A percentile compares a stretch with the other conserved stretches of the same genome.
Evolutionary conservation across 2,329 filamentous ascomycete species (phyloP).

Genomic region (Botrytis sinoallii): DNA sequence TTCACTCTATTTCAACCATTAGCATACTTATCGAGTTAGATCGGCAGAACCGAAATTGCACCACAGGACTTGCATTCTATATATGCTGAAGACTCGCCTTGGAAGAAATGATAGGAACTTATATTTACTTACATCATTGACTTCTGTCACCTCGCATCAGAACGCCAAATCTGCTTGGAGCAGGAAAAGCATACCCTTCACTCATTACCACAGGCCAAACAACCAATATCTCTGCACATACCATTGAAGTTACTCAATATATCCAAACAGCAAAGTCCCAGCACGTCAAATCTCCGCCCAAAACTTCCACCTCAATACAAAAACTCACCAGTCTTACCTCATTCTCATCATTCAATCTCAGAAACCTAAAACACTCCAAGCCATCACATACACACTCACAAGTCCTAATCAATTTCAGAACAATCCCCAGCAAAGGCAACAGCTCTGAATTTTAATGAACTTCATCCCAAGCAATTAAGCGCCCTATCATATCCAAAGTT

Average conservation of each 20-base stretch:
- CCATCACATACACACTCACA: neutral
- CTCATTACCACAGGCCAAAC: neutral
- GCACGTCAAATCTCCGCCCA: neutral
- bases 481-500: neutral
- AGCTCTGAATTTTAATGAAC: neutral
- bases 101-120: neutral
- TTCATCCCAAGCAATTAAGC: neutral
- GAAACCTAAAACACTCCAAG: neutral
- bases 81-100: neutral
- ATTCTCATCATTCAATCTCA: neutral
- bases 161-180: neutral
- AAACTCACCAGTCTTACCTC: neutral
- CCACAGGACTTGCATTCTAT: neutral
- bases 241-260: neutral
- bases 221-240: neutral
- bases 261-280: neutral
- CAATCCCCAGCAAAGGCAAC: neutral
- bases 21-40: neutral
- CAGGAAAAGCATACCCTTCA: neutral
- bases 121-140: neutral
- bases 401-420: neutral
- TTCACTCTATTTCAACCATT: neutral
- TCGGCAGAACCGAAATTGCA: neutral
- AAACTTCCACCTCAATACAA: neutral
- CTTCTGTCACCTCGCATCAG: neutral